Conservation (phyloP, 495 filamentous ascomycete species). For the Penicillium samsonianum region DNA sequence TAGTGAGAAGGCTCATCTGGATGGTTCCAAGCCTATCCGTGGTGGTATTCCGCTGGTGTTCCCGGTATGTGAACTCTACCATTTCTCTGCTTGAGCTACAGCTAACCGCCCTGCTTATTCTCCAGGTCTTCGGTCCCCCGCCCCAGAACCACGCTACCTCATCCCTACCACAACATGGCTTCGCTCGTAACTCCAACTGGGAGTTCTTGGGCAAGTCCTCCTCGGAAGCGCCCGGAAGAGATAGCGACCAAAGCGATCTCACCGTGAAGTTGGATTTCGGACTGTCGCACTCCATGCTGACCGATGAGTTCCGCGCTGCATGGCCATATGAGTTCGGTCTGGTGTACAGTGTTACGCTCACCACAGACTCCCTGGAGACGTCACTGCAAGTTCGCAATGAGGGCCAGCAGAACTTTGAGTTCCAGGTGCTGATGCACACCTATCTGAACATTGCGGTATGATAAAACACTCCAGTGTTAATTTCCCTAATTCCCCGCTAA, state of each 20-base stretch:
- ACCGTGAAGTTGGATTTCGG: conserved; percentile 94
- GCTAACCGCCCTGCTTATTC: conserved; percentile 18
- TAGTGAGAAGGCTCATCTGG: conserved; percentile 69
- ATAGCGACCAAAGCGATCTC: conserved; percentile 50
- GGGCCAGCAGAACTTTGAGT: conserved; percentile 77
- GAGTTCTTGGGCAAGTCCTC: conserved; percentile 64
- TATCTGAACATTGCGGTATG: conserved; percentile 80
- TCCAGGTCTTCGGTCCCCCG: conserved; percentile 85
- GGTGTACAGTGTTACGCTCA: conserved; percentile 89
- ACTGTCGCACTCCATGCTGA: conserved; percentile 69
- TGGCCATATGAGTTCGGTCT: conserved; percentile 88
- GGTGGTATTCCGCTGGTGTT: conserved; percentile 90
- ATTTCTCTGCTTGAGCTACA: conserved; percentile 4
- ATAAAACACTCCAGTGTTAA: conserved; percentile 12
- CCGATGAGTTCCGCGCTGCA: conserved; percentile 58
- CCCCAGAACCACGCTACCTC: conserved; percentile 69
- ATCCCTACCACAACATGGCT: conserved; percentile 88
- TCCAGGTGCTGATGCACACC: conserved; percentile 88
- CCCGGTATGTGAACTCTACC: conserved; percentile 62
- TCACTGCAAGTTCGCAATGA: conserved; percentile 82
- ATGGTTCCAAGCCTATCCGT: conserved; percentile 63
- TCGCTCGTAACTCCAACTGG: conserved; percentile 80
- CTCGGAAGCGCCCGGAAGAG: conserved; percentile 62
- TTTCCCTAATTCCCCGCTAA: background rate
- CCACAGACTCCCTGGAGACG: conserved; percentile 71